Evolutionary conservation across 1,139 yeast genomes (phyloP).

Genomic region (Taiozyma sp.): DNA sequence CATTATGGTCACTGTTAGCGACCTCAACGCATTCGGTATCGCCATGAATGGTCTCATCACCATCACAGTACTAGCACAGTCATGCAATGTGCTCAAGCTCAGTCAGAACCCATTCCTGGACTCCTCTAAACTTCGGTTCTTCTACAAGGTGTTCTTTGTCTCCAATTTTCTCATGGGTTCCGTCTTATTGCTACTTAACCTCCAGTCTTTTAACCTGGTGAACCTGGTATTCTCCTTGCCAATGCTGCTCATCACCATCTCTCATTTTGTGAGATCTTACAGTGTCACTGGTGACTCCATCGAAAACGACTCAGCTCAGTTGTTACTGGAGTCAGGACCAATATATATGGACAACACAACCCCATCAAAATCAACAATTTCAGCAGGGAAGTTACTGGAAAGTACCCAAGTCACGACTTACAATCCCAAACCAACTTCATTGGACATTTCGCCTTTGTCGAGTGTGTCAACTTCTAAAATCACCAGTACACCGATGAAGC

Average conservation of each 20-base stretch:
- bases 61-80: neutral
- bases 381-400: neutral
- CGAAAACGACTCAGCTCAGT: neutral
- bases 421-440: slow-evolving; percentile 3
- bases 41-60: neutral
- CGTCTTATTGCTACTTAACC: neutral
- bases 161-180: neutral
- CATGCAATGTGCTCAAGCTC: slow-evolving; percentile 5
- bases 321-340: neutral
- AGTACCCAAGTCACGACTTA: neutral
- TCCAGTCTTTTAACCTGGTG: neutral
- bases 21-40: neutral
- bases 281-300: neutral
- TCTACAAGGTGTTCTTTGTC: slow-evolving; percentile 5
- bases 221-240: neutral
- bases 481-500: neutral
- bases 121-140: slow-evolving; percentile 1
- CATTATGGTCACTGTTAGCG: neutral
- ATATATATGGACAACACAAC: neutral
- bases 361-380: neutral
- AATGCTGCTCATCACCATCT: neutral
- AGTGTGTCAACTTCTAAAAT: neutral
- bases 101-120: slow-evolving; percentile 7
- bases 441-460: slow-evolving; percentile 14
- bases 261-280: neutral